phyloP scores from a whole-genome alignment of 2,329 filamentous ascomycete species.

The Aspergillus pseudotamarii region DNA sequence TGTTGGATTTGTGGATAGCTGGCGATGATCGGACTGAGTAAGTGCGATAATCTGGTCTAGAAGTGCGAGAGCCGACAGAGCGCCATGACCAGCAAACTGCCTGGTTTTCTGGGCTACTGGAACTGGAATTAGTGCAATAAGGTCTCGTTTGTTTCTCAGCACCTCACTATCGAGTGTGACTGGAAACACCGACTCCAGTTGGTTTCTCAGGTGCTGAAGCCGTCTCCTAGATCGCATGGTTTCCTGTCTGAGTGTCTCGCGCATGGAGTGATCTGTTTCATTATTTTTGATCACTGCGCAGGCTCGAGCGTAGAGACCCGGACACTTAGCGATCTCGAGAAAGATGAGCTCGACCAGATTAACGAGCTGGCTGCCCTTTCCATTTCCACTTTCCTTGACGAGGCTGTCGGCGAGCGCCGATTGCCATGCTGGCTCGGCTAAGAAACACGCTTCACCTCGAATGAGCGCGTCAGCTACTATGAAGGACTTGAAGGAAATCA shows the following conservation, averaged over 20 bases:
- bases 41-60: constrained; percentile 1
- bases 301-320: constrained; percentile 1
- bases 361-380: not conserved
- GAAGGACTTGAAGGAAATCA: constrained; percentile 15
- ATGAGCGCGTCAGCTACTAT: constrained; percentile 15
- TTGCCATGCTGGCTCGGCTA: constrained; percentile 13
- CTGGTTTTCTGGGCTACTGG: too few species aligned
- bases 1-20: too few species aligned
- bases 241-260: too few species aligned
- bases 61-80: not conserved
- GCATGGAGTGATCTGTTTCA: too few species aligned
- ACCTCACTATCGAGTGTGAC: too few species aligned
- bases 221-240: too few species aligned
- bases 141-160: too few species aligned
- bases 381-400: not conserved
- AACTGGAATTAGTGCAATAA: too few species aligned
- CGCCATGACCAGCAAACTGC: not conserved
- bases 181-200: too few species aligned
- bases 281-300: not conserved
- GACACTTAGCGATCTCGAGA: not conserved
- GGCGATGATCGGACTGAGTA: not conserved
- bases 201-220: too few species aligned
- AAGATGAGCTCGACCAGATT: not conserved
- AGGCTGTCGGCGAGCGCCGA: not conserved
- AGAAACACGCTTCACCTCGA: constrained; percentile 14